Evolutionary conservation across 768 basidiomycete species (phyloP).

Genomic region (Mycena leptocephala): DNA sequence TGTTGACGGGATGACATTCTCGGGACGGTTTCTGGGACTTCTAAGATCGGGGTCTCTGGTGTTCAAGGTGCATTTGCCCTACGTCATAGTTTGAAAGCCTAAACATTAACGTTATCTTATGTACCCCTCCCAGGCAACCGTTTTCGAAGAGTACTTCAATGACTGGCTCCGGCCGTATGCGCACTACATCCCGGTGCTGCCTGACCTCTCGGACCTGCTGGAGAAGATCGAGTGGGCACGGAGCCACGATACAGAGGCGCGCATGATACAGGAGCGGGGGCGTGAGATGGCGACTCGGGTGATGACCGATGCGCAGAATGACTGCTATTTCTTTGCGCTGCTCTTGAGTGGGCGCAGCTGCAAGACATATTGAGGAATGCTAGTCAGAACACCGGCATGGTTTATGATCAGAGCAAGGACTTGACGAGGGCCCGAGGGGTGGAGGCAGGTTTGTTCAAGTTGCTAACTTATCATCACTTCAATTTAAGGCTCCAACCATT

Average conservation of each 20-base stretch:
- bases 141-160: constrained; percentile 26
- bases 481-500: no score
- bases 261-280: constrained; percentile 25
- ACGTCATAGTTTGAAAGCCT: no score
- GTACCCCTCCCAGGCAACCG: neutral
- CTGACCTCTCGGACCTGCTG: constrained; percentile 28
- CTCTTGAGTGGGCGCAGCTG: constrained; percentile 30
- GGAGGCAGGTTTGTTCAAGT: no score
- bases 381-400: neutral
- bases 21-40: constrained; percentile 25
- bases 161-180: constrained; percentile 19
- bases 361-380: constrained; percentile 27
- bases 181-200: constrained; percentile 26
- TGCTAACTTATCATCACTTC: no score
- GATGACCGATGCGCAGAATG: constrained; percentile 27
- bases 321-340: constrained; percentile 21
- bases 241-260: constrained; percentile 23
- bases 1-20: constrained; percentile 24
- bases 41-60: constrained; percentile 19
- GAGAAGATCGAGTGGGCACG: constrained; percentile 28
- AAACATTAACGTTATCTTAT: neutral
- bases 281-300: constrained; percentile 14
- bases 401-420: neutral
- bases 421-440: no score
- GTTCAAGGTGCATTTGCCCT: constrained; percentile 31